A percentile compares a stretch with the other conserved stretches of the same genome.
These are phyloP conservation scores for Fusarium sp. DNA, from an alignment of 2,329 filamentous ascomycete species.

Conservation along the genomic window DNA sequence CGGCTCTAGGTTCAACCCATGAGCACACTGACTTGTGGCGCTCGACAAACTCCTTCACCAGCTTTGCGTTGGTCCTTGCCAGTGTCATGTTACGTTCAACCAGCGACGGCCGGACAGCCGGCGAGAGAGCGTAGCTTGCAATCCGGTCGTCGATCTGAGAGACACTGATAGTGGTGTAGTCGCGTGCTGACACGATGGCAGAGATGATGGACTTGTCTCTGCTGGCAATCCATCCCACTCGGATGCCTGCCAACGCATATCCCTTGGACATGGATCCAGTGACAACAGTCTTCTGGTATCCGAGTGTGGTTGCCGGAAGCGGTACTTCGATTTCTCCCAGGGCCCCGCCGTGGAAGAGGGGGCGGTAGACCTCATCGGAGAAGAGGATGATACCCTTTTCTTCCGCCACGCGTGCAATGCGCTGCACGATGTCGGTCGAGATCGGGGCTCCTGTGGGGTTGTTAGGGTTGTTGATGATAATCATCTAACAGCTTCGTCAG, in stretches of 20 bases:
- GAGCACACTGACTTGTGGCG: conserved; percentile 72
- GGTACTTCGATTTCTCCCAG: conserved; percentile 67
- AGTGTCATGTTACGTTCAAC: conserved; percentile 70
- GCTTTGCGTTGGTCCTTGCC: conserved; percentile 73
- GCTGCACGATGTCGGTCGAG: conserved; percentile 68
- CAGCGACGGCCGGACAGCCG: conserved; percentile 53
- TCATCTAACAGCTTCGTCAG: conserved; percentile 51
- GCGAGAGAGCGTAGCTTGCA: conserved; percentile 78
- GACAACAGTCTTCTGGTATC: conserved; percentile 76
- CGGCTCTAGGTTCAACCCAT: conserved; percentile 81
- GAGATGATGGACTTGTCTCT: conserved; percentile 72
- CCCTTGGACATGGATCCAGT: conserved; percentile 90
- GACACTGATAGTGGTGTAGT: conserved; percentile 90
- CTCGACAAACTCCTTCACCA: conserved; percentile 76
- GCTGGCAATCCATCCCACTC: conserved; percentile 85
- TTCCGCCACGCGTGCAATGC: conserved; percentile 73
- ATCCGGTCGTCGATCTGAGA: conserved; percentile 85
- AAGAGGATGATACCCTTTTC: conserved; percentile 74
- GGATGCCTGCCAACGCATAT: conserved; percentile 84
- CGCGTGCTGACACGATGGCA: conserved; percentile 72
- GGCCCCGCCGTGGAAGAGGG: conserved; percentile 76
- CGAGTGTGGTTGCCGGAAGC: conserved; percentile 74
- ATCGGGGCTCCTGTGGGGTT: conserved; percentile 84
- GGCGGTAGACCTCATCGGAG: conserved; percentile 86
- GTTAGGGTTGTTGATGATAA: conserved; percentile 77